phyloP scores from a whole-genome alignment of 2,329 filamentous ascomycete genomes.

The Aspergillus puulaauensis region DNA sequence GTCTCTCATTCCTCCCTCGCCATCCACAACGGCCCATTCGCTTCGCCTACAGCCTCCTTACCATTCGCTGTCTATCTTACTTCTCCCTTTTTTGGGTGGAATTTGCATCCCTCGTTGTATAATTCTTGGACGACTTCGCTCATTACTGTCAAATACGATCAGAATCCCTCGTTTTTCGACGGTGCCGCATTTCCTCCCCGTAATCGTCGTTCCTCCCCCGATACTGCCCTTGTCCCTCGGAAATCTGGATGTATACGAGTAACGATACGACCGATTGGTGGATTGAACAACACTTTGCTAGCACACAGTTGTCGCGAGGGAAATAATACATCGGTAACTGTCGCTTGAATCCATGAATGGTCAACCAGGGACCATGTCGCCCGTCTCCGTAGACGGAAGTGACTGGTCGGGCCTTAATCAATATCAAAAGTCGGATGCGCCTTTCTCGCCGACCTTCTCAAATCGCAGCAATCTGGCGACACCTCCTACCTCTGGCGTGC shows the following conservation, averaged over 20 bases:
- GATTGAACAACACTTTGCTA: not conserved
- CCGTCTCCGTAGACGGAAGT: constrained; percentile 76
- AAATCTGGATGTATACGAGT: constrained; percentile 18
- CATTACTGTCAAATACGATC: constrained; percentile 13
- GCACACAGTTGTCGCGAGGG: constrained; percentile 3
- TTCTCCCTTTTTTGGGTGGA: not conserved
- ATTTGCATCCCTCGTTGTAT: not conserved
- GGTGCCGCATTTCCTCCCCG: constrained; percentile 3
- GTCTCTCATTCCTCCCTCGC: constrained; percentile 1
- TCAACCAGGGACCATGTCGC: constrained; percentile 75
- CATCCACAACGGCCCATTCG: not conserved
- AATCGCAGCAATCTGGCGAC: constrained; percentile 57
- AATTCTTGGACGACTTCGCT: not conserved
- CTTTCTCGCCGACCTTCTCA: constrained; percentile 51
- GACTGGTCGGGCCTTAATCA: constrained; percentile 74
- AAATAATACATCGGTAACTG: constrained; percentile 8
- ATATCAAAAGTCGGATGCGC: constrained; percentile 54
- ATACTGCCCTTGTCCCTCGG: constrained; percentile 8
- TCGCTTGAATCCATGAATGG: constrained; percentile 60
- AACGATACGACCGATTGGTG: constrained; percentile 1
- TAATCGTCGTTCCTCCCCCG: constrained; percentile 5
- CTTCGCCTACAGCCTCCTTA: not conserved
- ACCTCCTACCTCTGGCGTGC: constrained; percentile 64
- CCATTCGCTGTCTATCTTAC: not conserved
- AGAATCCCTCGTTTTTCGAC: constrained; percentile 5